Base-by-base conservation (phyloP, 1,284 basidiomycete genomes). In the Violaceomyces palustris region DNA sequence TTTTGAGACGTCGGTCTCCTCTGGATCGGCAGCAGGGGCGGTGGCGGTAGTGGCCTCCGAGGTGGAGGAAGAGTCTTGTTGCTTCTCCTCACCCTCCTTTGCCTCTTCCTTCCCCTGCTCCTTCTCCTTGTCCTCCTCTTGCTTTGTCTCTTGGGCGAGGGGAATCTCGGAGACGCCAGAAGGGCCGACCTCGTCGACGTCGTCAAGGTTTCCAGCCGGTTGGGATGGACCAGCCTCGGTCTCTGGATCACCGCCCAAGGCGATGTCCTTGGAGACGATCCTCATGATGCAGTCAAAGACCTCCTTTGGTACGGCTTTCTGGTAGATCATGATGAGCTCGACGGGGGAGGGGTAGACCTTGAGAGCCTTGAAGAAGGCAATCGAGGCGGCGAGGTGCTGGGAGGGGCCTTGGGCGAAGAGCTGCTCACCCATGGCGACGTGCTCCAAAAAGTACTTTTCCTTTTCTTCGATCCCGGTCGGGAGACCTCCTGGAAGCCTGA, bases 301-400 rank as follows among this genome's bases (percentile, higher is more conserved):
- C 35, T 86, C 82, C 42, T 83, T 81, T 10, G 89, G 88, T 34
- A 93, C 83, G 33, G 90, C 91, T 77, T 88, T 87, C 77, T 96
- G 84, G 74, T 94, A 94, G 67, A 96, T 75, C 66, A 72, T 66
- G 51, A 74, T 65, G 58, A 96, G 82, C 74, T 96, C 91, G 33
- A 90, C 82, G 9, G 90, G 89, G 36, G 86, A 82, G 45, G 92
- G 93, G 78, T 97, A 98, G 34, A 94, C 91, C 48, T 88, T 83
- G 54, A 97, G 82, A 5, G 90, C 93, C 49, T 87, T 83, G 81
- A 85, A 97, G 81, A 97, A 97, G 42, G 85, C 82, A 68, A 88
- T 77, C 22, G 94, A 91, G 6, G 93, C 85, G 15, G 83, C 55
- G 19, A 67, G 59, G 36, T 70, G 61, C 42, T 60, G 57, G 34